Percentiles rank a stretch among this genome's conserved stretches.
Evolutionary conservation across 768 basidiomycete genomes (phyloP).

Genomic region (Podaxis carcinomalis): DNA sequence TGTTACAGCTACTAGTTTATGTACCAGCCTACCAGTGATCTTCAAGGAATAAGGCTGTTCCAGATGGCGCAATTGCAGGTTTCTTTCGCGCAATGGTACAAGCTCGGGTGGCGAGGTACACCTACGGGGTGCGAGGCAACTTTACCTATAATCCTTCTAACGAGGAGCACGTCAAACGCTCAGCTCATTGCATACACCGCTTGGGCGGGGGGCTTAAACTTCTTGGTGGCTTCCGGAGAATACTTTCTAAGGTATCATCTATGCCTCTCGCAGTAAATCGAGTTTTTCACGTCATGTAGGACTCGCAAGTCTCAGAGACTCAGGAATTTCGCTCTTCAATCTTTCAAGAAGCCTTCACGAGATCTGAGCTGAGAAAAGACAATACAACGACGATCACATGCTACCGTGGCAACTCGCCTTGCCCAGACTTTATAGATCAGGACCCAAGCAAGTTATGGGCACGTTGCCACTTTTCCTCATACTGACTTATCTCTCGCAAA

Average conservation of each 20-base stretch:
- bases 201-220: slow-evolving; percentile 7
- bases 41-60: neutral
- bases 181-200: neutral
- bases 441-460: slow-evolving; percentile 15
- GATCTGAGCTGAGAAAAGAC: slow-evolving; percentile 5
- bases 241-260: slow-evolving; percentile 10
- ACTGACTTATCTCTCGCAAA: neutral
- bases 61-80: slow-evolving; percentile 9
- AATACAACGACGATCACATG: slow-evolving; percentile 15
- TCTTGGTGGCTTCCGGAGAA: slow-evolving; percentile 9
- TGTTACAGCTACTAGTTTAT: neutral
- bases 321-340: slow-evolving; percentile 18
- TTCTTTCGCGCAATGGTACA: slow-evolving; percentile 14
- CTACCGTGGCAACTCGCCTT: slow-evolving; percentile 16
- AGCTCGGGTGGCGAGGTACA: slow-evolving; percentile 13
- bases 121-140: slow-evolving; percentile 12
- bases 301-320: slow-evolving; percentile 19
- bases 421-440: slow-evolving; percentile 19
- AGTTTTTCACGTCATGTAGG: slow-evolving; percentile 7
- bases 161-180: slow-evolving; percentile 11
- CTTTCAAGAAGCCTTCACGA: slow-evolving; percentile 5
- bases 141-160: slow-evolving; percentile 7
- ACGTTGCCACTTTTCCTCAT: neutral
- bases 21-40: neutral
- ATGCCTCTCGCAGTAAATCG: neutral